phyloP scores from a whole-genome alignment of 192 early-diverging fungal species.

The Gigaspora rosea region DNA sequence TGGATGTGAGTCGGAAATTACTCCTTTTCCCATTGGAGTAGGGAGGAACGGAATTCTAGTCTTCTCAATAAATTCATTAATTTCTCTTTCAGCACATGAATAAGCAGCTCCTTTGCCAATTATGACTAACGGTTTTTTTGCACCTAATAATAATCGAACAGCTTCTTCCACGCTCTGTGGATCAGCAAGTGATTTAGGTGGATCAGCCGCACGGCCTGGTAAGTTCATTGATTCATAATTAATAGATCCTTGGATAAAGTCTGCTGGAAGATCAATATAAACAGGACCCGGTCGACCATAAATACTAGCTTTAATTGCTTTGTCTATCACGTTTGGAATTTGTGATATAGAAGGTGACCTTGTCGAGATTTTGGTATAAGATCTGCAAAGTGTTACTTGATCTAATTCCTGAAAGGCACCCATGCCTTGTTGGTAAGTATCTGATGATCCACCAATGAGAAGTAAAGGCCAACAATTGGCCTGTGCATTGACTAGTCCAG shows the following conservation, averaged over 20 bases:
- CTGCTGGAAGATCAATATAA: slow-evolving; percentile 70
- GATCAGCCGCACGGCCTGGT: slow-evolving; percentile 24
- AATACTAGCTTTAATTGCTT: slow-evolving; percentile 53
- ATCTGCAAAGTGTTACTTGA: slow-evolving; percentile 65
- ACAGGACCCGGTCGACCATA: slow-evolving; percentile 65
- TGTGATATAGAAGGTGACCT: slow-evolving; percentile 49
- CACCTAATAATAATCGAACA: slow-evolving; percentile 42
- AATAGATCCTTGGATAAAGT: slow-evolving; percentile 60
- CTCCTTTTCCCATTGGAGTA: slow-evolving; percentile 75
- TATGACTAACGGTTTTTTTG: slow-evolving; percentile 62
- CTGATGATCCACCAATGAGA: slow-evolving; percentile 62
- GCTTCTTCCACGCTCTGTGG: slow-evolving; percentile 46
- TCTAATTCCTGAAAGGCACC: slow-evolving; percentile 74
- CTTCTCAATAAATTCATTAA: slow-evolving; percentile 55
- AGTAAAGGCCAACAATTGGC: slow-evolving; percentile 73
- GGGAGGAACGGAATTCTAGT: slow-evolving; percentile 69
- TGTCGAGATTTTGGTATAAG: slow-evolving; percentile 62
- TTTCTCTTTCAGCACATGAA: slow-evolving; percentile 62
- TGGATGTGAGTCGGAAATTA: slow-evolving; percentile 63
- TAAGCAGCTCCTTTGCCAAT: slow-evolving; percentile 78
- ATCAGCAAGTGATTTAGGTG: slow-evolving; percentile 53
- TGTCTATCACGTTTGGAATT: slow-evolving; percentile 57
- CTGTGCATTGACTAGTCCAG: slow-evolving; percentile 69
- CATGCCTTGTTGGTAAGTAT: slow-evolving; percentile 55
- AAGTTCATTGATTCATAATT: slow-evolving; percentile 4